phyloP scores from a whole-genome alignment of 106 monocot genomes.

The Platanthera guangdongensis region DNA sequence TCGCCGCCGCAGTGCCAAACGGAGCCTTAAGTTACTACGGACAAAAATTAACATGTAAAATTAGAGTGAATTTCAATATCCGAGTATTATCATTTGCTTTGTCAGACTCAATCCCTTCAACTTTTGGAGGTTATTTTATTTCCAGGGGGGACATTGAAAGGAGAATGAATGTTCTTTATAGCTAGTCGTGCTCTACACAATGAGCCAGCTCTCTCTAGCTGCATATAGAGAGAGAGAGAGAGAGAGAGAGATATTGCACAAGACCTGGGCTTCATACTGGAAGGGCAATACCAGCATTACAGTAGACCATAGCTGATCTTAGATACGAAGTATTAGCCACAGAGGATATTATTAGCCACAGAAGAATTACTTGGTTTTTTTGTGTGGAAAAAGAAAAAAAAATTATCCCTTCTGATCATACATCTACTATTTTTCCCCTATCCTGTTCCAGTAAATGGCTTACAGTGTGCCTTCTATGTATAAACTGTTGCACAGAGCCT shows the following conservation, averaged over 20 bases:
- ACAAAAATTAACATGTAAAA: no score
- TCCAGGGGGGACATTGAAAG: background rate
- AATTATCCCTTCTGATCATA: background rate
- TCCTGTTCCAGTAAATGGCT: background rate
- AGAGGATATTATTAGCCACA: background rate
- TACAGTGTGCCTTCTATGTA: background rate
- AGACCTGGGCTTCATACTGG: background rate
- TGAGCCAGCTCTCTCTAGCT: background rate
- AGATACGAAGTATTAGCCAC: background rate
- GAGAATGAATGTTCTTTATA: background rate
- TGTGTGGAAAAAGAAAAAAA: no score
- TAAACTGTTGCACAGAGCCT: background rate
- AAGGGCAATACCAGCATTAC: background rate
- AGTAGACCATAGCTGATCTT: background rate
- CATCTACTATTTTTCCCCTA: background rate
- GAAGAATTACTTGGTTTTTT: background rate
- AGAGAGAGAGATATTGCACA: background rate
- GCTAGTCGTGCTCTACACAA: background rate
- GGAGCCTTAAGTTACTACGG: no score
- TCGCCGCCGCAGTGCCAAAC: no score
- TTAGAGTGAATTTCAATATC: background rate
- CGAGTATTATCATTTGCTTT: background rate
- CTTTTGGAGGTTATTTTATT: no score
- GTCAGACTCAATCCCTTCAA: background rate
- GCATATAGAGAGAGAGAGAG: background rate